Base-by-base conservation (phyloP, 1,284 basidiomycete genomes). In the Pholiota adiposa region DNA sequence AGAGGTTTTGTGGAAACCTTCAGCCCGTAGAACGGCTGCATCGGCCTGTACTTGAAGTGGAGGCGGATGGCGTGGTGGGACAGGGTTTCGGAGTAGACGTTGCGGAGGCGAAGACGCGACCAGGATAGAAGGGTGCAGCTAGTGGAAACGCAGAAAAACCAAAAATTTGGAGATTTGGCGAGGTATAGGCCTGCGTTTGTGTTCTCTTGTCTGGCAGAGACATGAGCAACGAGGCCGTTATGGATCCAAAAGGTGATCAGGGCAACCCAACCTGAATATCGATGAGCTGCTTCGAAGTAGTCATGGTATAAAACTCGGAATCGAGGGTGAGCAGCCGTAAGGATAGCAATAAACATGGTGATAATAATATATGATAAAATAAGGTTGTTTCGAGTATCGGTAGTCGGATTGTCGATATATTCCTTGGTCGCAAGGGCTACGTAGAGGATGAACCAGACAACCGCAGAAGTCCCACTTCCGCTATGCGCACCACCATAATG, bases 21-120 rank as follows among this genome's bases (percentile, higher is more conserved):
- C 56, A 75, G 56, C 18, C 67, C 67, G 51, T 71, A 72, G 60
- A 71, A 73, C 2, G 73, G 68, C 48, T 69, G 61, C 64, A 72
- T 69, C 27, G 68, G 56, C 43, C 65, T 58, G 59, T 75, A 75
- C 36, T 73, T 71, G 66, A 77, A 75, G 63, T 75, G 70, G 21
- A 76, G 68, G 19, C 74, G 71, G 53, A 73, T 69, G 38, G 70
- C 73, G 51, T 77, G 74, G 34, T 72, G 65, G 33, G 74, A 76
- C 23, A 77, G 70, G 21, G 69, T 61, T 51, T 77, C 73, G 5
- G 66, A 64, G 58, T 60, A 63, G 18, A 72, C 66, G 16, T 70
- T 65, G 23, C 61, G 62, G 38, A 58, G 66, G 16, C 73, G 71
- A 25, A 76, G 71, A 41, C 73, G 72, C 7, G 66, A 66, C 75